These are phyloP conservation scores for Halteria grandinella DNA, from an alignment of 73 alveolate species.

Conservation along the genomic window DNA sequence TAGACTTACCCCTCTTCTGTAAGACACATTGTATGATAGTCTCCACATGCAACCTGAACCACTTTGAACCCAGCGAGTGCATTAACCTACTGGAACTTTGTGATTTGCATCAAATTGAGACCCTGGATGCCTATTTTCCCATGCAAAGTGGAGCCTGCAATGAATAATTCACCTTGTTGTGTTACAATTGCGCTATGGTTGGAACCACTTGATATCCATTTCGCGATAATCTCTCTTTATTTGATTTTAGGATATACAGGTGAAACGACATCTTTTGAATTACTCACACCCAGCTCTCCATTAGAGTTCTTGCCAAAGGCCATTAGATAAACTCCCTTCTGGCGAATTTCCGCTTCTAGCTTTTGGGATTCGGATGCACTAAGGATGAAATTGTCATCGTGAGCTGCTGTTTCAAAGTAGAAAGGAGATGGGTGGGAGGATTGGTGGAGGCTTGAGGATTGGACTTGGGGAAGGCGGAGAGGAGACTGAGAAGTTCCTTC, in stretches of 20 bases:
- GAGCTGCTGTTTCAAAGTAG: too few relatives aligned
- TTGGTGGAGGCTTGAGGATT: too few relatives aligned
- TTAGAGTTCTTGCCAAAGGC: conserved; percentile 97
- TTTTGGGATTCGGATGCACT: too few relatives aligned
- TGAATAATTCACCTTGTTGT: conserved; percentile 83
- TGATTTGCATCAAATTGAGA: conserved; percentile 52
- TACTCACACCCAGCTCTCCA: conserved; percentile 95
- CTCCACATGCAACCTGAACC: conserved; percentile 95
- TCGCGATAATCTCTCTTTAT: conserved; percentile 65
- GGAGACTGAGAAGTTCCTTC: too few relatives aligned
- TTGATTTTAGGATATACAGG: conserved; percentile 78
- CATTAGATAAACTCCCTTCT: too few relatives aligned
- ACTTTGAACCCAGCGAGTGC: conserved; percentile 75
- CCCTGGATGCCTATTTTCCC: conserved; percentile 92
- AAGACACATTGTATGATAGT: conserved; percentile 95
- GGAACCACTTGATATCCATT: conserved; percentile 89
- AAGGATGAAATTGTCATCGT: too few relatives aligned
- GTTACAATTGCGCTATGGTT: conserved; percentile 93
- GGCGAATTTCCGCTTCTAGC: too few relatives aligned
- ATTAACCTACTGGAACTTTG: conserved; percentile 70
- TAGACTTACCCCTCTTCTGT: conserved; percentile 86
- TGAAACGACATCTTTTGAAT: conserved; percentile 56
- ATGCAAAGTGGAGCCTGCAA: conserved; percentile 95
- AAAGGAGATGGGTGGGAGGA: too few relatives aligned
- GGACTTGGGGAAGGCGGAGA: too few relatives aligned